Conservation (phyloP, 73 alveolate genomes). For the Tetrahymena thermophila region DNA sequence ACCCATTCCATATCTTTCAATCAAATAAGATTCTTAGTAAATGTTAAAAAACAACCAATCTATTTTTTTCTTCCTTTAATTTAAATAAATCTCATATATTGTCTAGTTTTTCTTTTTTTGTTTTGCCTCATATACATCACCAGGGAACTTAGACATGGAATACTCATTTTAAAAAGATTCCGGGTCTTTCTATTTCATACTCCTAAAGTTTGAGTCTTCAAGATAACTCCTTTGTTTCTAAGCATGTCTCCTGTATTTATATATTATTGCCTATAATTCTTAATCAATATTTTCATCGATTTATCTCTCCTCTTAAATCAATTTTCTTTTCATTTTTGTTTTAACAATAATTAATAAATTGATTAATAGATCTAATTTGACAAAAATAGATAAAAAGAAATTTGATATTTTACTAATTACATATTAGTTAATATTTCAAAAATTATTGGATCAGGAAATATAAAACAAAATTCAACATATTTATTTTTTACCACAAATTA, state of each 20-base stretch:
- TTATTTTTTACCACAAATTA: no score
- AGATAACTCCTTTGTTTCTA: neutral
- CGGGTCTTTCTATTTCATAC: neutral
- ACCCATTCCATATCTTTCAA: neutral
- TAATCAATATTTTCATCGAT: neutral
- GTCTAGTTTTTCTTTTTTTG: neutral
- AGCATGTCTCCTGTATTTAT: neutral
- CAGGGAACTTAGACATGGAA: neutral
- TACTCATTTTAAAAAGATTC: neutral
- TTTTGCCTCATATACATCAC: neutral
- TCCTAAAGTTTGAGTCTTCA: neutral
- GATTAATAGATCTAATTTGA: no score
- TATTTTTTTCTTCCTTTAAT: neutral
- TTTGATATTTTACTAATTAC: no score
- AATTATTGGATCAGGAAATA: no score
- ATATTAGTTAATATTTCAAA: no score
- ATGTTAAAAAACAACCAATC: neutral
- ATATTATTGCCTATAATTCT: neutral
- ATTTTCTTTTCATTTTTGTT: neutral
- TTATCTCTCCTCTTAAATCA: neutral
- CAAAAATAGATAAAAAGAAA: no score
- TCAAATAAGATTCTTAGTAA: neutral
- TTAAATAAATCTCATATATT: neutral
- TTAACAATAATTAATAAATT: no score
- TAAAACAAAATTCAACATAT: no score